Base-by-base conservation (phyloP, 2,329 filamentous ascomycete genomes). In the Neofusicoccum kwambonambiense region DNA sequence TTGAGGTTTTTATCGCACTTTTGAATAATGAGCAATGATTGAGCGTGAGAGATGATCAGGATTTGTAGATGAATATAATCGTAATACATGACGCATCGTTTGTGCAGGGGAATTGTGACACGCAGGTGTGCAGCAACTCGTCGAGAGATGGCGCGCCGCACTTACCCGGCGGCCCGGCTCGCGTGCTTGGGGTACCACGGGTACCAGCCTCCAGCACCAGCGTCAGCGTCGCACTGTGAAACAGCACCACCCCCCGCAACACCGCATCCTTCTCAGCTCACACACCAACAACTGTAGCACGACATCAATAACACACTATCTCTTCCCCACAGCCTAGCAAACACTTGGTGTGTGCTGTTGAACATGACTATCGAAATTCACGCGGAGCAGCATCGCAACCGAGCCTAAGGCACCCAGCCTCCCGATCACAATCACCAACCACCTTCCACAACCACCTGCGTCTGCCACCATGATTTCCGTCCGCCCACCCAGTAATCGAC, bases 381-480 rank as follows among this genome's bases (percentile, higher is more conserved):
- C 15, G 9, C 56, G 8, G 19, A 8, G 17, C 42, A 35, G n/a
- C 56, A 17, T 27, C 35, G 13, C n/a, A 60, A 35, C 19, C 56
- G 56, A 60, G 56, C 42, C 56, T 13, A 19, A 22, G 42, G n/a
- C 35, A 37, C 45, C 58, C 35, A 50, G 45, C 58, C 45, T 17
- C 58, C 58, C 58, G 41, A 62, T 51, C 58, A 62, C 9, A 9
- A 12, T 58, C 15, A 34, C 54, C 54, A 45, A 58, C 54, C 41
- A 58, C 41, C 54, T 37, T 45, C 54, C 37, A 19, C 56, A 34
- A 31, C 44, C 44, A 50, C 17, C 44, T 39, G 44, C 44, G 39
- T 61, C 12, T 7, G 44, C 58, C 58, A 62, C 45, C 58, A 50
- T 41, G 44, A 31, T 62, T 51, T 50, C 19, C 13, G n/a, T 11